phyloP scores from a whole-genome alignment of 805 yeast species.

The Pichia ethanolica region DNA sequence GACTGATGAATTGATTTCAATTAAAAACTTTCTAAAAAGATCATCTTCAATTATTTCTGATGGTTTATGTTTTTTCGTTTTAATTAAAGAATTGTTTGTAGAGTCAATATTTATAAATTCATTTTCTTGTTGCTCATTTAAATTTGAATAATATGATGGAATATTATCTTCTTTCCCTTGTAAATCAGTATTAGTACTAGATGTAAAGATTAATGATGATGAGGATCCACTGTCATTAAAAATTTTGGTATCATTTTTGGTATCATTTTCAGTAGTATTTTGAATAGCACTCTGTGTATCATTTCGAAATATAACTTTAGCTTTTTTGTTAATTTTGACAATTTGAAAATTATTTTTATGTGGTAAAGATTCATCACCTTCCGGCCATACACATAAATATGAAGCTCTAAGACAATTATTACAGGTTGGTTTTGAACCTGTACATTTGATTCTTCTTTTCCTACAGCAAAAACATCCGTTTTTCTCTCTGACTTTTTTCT shows the following conservation, averaged over 20 bases:
- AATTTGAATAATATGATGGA: not conserved
- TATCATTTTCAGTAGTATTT: not conserved
- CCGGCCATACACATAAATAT: constrained; percentile 17
- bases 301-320: not conserved
- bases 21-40: constrained; percentile 18
- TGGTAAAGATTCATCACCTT: constrained; percentile 12
- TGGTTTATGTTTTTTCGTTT: not conserved
- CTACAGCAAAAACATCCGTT: constrained; percentile 22
- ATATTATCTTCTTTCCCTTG: too few relatives aligned
- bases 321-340: constrained; percentile 6
- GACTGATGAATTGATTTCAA: constrained; percentile 7
- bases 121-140: not conserved
- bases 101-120: not conserved
- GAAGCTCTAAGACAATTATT: constrained; percentile 10
- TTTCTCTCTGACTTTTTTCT: not conserved
- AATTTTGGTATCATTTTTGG: not conserved
- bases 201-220: too few relatives aligned
- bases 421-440: constrained; percentile 17
- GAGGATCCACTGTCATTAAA: not conserved
- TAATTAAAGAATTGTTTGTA: not conserved
- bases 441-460: constrained; percentile 20
- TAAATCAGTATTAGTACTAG: not conserved
- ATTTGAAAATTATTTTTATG: constrained; percentile 13
- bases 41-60: constrained; percentile 11
- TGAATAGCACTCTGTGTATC: not conserved